Conservation (phyloP, 1,284 basidiomycete species). For the Moesziomyces antarcticus region DNA sequence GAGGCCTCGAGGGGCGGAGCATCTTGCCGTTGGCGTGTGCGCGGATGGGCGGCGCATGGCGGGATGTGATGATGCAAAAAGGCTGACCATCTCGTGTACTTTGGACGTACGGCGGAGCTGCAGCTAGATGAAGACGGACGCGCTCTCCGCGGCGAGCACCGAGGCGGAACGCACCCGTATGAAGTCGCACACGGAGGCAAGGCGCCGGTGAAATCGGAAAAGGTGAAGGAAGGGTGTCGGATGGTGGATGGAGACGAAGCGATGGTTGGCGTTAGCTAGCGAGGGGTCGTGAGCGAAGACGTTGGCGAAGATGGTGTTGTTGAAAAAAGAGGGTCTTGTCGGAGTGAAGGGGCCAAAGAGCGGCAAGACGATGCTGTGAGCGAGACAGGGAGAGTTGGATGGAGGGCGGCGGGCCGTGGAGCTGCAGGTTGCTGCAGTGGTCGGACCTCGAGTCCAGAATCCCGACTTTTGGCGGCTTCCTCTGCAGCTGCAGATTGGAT, state of each 20-base stretch:
- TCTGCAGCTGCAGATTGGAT: neutral
- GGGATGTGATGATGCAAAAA: neutral
- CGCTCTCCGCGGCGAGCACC: constrained; percentile 37
- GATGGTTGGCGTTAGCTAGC: too few relatives aligned
- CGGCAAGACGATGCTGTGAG: too few relatives aligned
- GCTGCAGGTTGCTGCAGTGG: neutral
- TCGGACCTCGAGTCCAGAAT: neutral
- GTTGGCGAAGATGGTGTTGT: too few relatives aligned
- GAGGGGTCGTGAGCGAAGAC: too few relatives aligned
- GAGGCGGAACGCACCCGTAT: constrained; percentile 29
- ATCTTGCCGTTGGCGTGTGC: neutral
- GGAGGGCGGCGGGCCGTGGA: too few relatives aligned
- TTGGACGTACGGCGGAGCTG: neutral
- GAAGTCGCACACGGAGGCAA: constrained; percentile 25
- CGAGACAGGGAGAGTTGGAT: too few relatives aligned
- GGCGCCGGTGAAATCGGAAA: constrained; percentile 19
- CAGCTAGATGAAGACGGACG: constrained; percentile 12
- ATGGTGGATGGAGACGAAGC: neutral
- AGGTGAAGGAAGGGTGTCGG: neutral
- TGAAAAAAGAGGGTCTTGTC: too few relatives aligned
- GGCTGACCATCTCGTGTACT: constrained; percentile 2
- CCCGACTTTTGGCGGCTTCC: too few relatives aligned
- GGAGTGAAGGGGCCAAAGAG: too few relatives aligned
- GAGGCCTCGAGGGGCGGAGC: neutral
- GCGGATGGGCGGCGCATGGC: neutral